Percentiles rank a stretch among this genome's conserved stretches.
These are phyloP conservation scores for Fusarium lyarnte DNA, from an alignment of 2,329 filamentous ascomycete genomes.

Conservation along the genomic window DNA sequence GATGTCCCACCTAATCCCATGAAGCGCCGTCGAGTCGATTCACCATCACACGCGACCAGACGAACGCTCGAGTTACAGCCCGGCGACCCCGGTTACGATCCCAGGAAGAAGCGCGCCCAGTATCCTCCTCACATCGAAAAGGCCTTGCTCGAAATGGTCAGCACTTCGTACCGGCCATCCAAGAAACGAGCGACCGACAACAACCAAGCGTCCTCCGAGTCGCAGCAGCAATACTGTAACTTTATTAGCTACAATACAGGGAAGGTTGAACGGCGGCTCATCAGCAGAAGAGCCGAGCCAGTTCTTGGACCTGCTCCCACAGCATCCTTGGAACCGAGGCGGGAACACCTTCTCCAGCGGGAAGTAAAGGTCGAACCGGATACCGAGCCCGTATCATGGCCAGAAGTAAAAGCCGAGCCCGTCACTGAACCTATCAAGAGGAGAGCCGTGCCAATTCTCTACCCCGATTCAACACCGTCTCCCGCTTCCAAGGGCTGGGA, in stretches of 20 bases:
- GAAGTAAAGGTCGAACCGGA: not conserved
- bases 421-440: not conserved
- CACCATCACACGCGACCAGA: not conserved
- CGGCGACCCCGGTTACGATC: no score
- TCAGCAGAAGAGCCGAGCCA: not conserved
- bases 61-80: fast-evolving
- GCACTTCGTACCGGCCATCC: not conserved
- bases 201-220: not conserved
- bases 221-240: not conserved
- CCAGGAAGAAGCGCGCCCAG: not conserved
- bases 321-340: not conserved
- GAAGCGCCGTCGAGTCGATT: not conserved
- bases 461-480: no score
- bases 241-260: not conserved
- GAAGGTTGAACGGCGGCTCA: not conserved
- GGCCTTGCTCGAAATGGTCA: not conserved
- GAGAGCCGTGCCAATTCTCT: no score
- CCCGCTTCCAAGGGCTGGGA: no score
- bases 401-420: not conserved
- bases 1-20: not conserved
- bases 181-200: not conserved
- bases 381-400: not conserved
- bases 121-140: not conserved
- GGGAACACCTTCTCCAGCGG: not conserved
- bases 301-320: not conserved